A percentile compares a stretch with the other conserved stretches of the same genome.
Evolutionary conservation across 2,329 filamentous ascomycete genomes (phyloP).

Genomic region (Talaromyces rugulosus): DNA sequence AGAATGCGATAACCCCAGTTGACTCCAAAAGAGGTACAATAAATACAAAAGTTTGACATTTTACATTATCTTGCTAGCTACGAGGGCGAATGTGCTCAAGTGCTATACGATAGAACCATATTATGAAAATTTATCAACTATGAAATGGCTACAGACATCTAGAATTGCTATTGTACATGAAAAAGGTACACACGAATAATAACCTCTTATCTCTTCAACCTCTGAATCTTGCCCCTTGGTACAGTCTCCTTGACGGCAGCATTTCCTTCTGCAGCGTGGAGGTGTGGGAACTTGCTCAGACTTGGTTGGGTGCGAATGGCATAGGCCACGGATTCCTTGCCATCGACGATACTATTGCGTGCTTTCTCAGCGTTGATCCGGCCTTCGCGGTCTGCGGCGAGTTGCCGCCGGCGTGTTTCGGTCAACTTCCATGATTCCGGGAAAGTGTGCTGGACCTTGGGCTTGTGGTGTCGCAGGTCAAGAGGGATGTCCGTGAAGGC

Average conservation of each 20-base stretch:
- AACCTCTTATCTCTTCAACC: slow-evolving; percentile 4
- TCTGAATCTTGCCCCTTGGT: neutral
- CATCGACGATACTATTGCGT: slow-evolving; percentile 55
- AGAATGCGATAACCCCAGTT: too few species aligned
- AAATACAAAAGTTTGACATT: too few species aligned
- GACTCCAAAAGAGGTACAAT: too few species aligned
- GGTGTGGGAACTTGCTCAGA: slow-evolving; percentile 27
- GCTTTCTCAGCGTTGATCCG: slow-evolving; percentile 53
- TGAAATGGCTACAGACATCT: neutral
- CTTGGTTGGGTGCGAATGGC: slow-evolving; percentile 29
- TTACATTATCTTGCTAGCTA: neutral
- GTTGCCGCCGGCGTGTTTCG: slow-evolving; percentile 59
- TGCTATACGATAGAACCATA: neutral
- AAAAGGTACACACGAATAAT: neutral
- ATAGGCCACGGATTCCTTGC: slow-evolving; percentile 35
- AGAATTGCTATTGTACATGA: slow-evolving; percentile 11
- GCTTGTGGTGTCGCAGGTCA: slow-evolving; percentile 78
- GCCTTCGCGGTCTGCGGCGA: slow-evolving; percentile 58
- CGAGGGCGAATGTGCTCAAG: neutral
- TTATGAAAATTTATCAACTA: neutral
- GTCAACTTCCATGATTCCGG: slow-evolving; percentile 81
- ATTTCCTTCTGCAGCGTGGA: slow-evolving; percentile 21
- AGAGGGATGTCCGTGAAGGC: slow-evolving; percentile 85
- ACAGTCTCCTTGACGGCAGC: slow-evolving; percentile 23
- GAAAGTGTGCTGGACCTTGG: slow-evolving; percentile 65